Base-by-base conservation (phyloP, 805 yeast genomes). In the Candida xiaguanensis region DNA sequence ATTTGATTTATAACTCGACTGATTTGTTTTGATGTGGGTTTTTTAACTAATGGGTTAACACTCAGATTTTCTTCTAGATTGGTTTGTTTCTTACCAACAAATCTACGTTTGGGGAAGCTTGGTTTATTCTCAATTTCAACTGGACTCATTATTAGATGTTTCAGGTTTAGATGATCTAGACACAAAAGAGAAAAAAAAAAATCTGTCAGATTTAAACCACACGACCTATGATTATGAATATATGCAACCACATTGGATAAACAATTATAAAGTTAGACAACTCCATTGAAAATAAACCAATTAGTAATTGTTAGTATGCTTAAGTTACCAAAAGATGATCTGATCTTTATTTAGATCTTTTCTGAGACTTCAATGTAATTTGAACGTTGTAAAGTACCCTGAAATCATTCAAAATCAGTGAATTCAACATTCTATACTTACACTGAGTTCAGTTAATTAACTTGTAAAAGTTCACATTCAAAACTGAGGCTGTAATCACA, bases 1-100 rank as follows among this genome's bases (percentile, higher is more conserved):
- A 93, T 85, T 55, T 87, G 96, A 52, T 88, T 85, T 61, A 87
- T 66, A 3, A 87, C 75, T 47, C 89, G 65, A 15, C 80, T 78
- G 4, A 78, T 66, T 36, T 61, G 67, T 40, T 59, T 61, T 13
- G 63, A 51, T 25, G 54, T 39, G 4, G 69, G 41, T 5, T 49
- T 52, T 15, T 52, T 44, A 41, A 55, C 47, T 42, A 59, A 39
- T 24, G 69, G 45, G 28, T 53, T 9, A 46, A 9, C 46, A 49
- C 33, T 27, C 27, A 43, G 15, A 43, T 46, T 29, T 13, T 45
- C 48, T 6, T 4, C 26, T 26, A 8, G 20, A 29, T 4, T n/a
- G n/a, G 38, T 8, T 13, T 50, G 29, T 45, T 67, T 73, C 2
- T 70, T 56, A 8, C 90, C 89, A 2, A 82, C 82, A 54, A 83